phyloP scores from a whole-genome alignment of 2,329 filamentous ascomycete species.

The Nemania sp. region DNA sequence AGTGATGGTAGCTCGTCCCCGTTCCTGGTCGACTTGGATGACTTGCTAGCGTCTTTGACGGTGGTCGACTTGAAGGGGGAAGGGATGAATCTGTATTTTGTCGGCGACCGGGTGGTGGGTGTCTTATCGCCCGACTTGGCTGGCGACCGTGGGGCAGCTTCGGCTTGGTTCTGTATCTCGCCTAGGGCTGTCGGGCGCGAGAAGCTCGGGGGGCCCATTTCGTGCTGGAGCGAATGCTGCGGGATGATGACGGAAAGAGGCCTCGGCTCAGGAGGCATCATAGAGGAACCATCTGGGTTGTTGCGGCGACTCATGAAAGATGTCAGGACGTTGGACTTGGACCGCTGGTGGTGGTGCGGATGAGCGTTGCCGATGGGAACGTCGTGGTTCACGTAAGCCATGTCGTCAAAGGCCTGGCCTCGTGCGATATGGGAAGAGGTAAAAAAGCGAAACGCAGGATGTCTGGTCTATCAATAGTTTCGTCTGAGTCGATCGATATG shows the following conservation, averaged over 20 bases:
- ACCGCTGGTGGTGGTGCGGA: slow-evolving; percentile 44
- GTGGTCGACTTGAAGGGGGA: slow-evolving; percentile 48
- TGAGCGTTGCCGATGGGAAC: slow-evolving; percentile 28
- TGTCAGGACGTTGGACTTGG: slow-evolving; percentile 55
- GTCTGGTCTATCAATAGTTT: slow-evolving; percentile 28
- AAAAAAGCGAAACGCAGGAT: slow-evolving; percentile 31
- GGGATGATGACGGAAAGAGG: slow-evolving; percentile 32
- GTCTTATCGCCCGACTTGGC: slow-evolving; percentile 28
- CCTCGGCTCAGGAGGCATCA: slow-evolving; percentile 38
- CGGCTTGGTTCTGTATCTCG: slow-evolving; percentile 59
- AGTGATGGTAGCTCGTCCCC: slow-evolving; percentile 52
- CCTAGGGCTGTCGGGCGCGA: slow-evolving; percentile 54
- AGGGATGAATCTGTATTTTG: slow-evolving; percentile 33
- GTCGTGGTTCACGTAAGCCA: slow-evolving; percentile 37
- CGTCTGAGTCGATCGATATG: slow-evolving; percentile 21
- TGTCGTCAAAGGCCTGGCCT: slow-evolving; percentile 16
- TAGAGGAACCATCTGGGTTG: slow-evolving; percentile 48
- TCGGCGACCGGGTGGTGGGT: slow-evolving; percentile 35
- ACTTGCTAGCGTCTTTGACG: slow-evolving; percentile 42
- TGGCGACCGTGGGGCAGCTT: slow-evolving; percentile 35
- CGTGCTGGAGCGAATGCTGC: slow-evolving; percentile 34
- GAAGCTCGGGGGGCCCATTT: slow-evolving; percentile 43
- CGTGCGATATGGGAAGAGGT: slow-evolving; percentile 18
- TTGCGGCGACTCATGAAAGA: slow-evolving; percentile 56
- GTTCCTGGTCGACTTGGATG: slow-evolving; percentile 46